Evolutionary conservation across 495 filamentous ascomycete genomes (phyloP).

Genomic region (Cercophora sp.): DNA sequence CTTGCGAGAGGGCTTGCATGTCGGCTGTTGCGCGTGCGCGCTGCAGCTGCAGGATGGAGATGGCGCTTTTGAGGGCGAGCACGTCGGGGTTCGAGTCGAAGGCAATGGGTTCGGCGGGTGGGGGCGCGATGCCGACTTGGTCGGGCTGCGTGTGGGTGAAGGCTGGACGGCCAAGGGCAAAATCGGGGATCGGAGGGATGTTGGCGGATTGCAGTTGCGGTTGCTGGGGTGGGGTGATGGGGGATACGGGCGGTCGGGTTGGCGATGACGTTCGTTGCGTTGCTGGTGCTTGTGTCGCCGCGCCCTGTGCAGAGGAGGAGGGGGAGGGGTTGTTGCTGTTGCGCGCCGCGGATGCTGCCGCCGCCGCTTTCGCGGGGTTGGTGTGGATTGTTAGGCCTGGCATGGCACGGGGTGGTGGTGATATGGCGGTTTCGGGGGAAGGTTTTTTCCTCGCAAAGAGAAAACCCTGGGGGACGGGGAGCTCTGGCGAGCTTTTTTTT

Average conservation of each 20-base stretch:
- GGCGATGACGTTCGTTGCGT: slow-evolving; percentile 21
- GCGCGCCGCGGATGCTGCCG: background rate
- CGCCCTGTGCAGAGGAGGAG: background rate
- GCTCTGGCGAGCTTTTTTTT: too few species aligned
- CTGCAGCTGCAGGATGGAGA: slow-evolving; percentile 79
- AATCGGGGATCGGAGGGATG: slow-evolving; percentile 18
- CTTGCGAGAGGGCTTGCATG: slow-evolving; percentile 57
- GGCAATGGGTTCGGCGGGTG: slow-evolving; percentile 62
- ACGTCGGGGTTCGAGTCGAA: slow-evolving; percentile 79
- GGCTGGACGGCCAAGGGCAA: slow-evolving; percentile 29
- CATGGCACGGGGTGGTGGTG: too few species aligned
- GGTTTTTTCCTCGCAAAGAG: too few species aligned
- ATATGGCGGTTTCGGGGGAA: too few species aligned
- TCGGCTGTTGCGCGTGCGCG: slow-evolving; percentile 69
- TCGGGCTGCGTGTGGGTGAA: slow-evolving; percentile 42
- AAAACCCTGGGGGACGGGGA: too few species aligned
- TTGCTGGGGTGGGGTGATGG: slow-evolving; percentile 40
- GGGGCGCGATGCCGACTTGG: slow-evolving; percentile 41
- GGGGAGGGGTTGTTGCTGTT: background rate
- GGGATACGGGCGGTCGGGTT: slow-evolving; percentile 38
- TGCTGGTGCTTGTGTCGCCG: slow-evolving; percentile 3
- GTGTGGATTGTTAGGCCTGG: slow-evolving; percentile 27
- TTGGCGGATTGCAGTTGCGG: slow-evolving; percentile 16
- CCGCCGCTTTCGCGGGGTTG: background rate
- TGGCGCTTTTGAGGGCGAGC: slow-evolving; percentile 73